Evolutionary conservation across 1,139 yeast species (phyloP), one percentile per base, ranked within the genome.

Genomic region (Candida dubliniensis): DNA sequence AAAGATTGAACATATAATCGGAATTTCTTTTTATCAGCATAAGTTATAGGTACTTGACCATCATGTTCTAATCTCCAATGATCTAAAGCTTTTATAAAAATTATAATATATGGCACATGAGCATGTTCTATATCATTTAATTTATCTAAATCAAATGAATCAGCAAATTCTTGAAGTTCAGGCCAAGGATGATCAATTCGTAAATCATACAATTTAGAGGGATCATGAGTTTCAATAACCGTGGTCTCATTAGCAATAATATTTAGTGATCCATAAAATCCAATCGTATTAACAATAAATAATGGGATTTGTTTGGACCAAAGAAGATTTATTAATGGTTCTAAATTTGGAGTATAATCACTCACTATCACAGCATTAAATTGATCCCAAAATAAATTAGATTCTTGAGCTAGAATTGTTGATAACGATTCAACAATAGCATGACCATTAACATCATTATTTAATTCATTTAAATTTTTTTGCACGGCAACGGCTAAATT

Each of bases 151-250:
- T 82, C 77, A 42, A 83, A 67, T 1, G 76, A 61, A 45, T 79
- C 77, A 8, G 80, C 74, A 54, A 73, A 82, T 0, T 64, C 64
- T 35, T 64, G 63, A n/a, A 91, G 65, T 52, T 86, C 89, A 0
- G 72, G 67, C 97, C 97, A 93, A 1, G 96, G 93, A 3, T 59
- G 50, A 47, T 84, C 85, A 4, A 91, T 66, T 41, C 96, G 68
- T 45, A 91, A 67, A 55, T 89, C 96, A 31, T 76, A 81, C 3
- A 84, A 60, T 9, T 77, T 68, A 34, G 82, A 81, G 1, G 79
- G 77, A 36, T 82, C 82, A 61, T 91, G 97, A 0, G 96, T 80
- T 53, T 91, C 95, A 13, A 88, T 68, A 0, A 88, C 79, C 3
- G 85, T 79, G 14, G 79, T 77, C 48, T 79, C 84, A 36, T 66